Conservation (phyloP, 2,329 filamentous ascomycete species). For the Aspergillus phoenicis region DNA sequence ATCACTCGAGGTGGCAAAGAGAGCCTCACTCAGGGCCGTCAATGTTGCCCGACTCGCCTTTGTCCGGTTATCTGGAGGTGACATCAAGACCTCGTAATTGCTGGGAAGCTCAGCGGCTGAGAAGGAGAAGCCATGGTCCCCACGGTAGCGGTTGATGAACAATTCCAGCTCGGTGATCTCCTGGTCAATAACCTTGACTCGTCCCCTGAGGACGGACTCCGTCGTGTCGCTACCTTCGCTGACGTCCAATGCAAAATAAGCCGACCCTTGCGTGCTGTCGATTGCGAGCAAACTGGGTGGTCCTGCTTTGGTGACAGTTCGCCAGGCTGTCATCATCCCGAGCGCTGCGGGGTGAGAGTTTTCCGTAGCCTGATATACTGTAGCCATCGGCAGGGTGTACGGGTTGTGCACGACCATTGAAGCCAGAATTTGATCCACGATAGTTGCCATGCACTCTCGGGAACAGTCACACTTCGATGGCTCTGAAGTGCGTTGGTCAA, state of each 20-base stretch:
- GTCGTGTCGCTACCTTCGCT: background rate
- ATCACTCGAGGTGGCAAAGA: background rate
- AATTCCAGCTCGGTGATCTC: conserved; percentile 6
- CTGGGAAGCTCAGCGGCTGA: background rate
- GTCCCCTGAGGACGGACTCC: background rate
- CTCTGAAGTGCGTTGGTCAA: too few species aligned
- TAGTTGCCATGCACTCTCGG: background rate
- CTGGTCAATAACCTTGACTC: conserved; percentile 1
- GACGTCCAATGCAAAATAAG: background rate
- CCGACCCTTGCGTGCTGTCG: background rate
- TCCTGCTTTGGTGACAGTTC: background rate
- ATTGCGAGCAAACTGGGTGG: background rate
- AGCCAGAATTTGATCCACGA: background rate
- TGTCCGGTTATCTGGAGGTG: background rate
- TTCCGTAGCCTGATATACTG: background rate
- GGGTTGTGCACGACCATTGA: background rate
- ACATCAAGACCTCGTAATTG: background rate
- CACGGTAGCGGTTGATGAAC: conserved; percentile 2
- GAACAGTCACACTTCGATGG: background rate
- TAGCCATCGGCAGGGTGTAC: background rate
- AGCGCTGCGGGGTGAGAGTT: conserved; percentile 4
- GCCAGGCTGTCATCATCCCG: conserved; percentile 5
- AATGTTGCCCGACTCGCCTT: background rate
- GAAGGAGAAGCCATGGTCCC: conserved; percentile 5
- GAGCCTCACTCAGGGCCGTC: background rate